Evolutionary conservation across 495 filamentous ascomycete species (phyloP), one percentile per base, ranked within the genome.

Genomic region (Penicillium fimorum): DNA sequence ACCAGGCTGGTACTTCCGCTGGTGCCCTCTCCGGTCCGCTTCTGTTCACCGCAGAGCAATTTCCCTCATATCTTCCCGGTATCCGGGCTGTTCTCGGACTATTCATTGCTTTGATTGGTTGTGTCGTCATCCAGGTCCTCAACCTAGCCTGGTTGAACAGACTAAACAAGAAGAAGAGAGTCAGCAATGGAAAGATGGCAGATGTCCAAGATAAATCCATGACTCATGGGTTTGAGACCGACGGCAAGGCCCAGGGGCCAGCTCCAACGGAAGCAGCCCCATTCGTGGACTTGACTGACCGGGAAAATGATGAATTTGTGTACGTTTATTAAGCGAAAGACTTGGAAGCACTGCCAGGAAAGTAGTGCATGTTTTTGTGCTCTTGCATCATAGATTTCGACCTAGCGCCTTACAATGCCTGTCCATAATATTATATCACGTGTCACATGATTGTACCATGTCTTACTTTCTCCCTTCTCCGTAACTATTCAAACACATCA

Each of bases 261-360:
- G 15, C 25, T 12, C 22, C 42, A 25, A 44, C 3, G 11, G 8
- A 44, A 25, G 42, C 20, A 13, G n/a, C n/a, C n/a, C 42, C 20
- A 25, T 44, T 44, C 42, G 13, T 25, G 20, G 42, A 44, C 12
- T 44, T 44, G 42, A 44, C 42, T 15, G 42, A 44, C 42, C 42
- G 22, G 11, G 13, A 44, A 10, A 44, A 44, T 11, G 42, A 44
- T 11, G 20, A 44, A 6, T 44, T 44, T 27, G 42, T 44, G 22
- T 44, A 44, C 25, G 9, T 44, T 44, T 44, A 44, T 11, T 44
- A 10, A 44, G 20, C 1, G 7, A 17, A 15, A 41, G 15, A 1
- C 29, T 30, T 30, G 9, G 29, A 30, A 30, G 29, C 29, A 3
- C 29, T 11, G 29, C 10, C 1, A 30, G 9, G 29, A 8, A 8